Percentiles rank a stretch among this genome's conserved stretches.
These are phyloP conservation scores for Cercospora sp. DNA, from an alignment of 2,329 filamentous ascomycete genomes.

Conservation along the genomic window DNA sequence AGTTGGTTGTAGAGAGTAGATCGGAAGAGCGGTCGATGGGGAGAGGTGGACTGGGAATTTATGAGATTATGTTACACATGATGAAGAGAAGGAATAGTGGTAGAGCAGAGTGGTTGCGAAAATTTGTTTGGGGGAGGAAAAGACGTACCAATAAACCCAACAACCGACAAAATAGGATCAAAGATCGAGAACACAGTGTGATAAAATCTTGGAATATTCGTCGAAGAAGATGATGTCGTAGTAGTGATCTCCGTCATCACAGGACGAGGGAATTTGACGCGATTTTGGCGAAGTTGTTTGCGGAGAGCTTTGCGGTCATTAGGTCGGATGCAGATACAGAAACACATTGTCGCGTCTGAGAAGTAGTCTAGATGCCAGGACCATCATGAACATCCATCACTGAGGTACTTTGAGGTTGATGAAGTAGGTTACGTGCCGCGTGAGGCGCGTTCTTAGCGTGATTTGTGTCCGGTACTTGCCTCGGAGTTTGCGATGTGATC, in stretches of 20 bases:
- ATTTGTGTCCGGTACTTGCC: too few species aligned
- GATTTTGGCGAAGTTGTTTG: background rate
- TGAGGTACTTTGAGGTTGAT: too few species aligned
- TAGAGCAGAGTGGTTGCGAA: too few species aligned
- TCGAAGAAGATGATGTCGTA: background rate
- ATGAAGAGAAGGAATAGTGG: background rate
- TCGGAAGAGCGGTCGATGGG: background rate
- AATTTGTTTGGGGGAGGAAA: background rate
- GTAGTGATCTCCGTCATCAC: background rate
- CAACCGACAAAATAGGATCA: background rate
- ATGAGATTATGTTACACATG: too few species aligned
- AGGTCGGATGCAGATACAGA: conserved; percentile 6
- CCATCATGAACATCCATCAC: too few species aligned
- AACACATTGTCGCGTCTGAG: too few species aligned
- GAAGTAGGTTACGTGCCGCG: too few species aligned
- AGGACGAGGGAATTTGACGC: conserved; percentile 3
- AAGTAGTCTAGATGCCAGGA: too few species aligned
- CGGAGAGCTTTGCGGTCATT: background rate
- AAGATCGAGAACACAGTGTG: background rate
- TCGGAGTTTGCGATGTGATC: too few species aligned
- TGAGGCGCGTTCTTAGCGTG: too few species aligned
- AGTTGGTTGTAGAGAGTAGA: background rate
- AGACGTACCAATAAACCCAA: background rate
- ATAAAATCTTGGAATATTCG: background rate
- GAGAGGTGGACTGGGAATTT: background rate